Evolutionary conservation across 2,329 filamentous ascomycete species (phyloP).

Genomic region (Helicocarpus griseus): DNA sequence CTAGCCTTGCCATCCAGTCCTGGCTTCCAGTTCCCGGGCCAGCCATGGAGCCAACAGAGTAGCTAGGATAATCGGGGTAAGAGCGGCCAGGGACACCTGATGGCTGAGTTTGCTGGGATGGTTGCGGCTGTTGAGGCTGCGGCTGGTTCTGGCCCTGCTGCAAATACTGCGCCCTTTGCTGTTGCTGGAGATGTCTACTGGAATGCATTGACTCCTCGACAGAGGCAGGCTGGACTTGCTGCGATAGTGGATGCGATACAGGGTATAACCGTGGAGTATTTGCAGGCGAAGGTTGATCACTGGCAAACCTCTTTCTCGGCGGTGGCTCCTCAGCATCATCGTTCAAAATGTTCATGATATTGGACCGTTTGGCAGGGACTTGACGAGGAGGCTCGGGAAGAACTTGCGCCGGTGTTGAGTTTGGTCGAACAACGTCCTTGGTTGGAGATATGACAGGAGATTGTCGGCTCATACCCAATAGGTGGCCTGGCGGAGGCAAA

Average conservation of each 20-base stretch:
- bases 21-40: slow-evolving; percentile 21
- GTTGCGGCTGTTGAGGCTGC: slow-evolving; percentile 8
- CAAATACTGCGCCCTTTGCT: slow-evolving; percentile 11
- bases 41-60: slow-evolving; percentile 18
- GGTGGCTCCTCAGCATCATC: slow-evolving; percentile 39
- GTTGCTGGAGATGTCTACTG: slow-evolving; percentile 8
- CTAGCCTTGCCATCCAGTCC: slow-evolving; percentile 34
- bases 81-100: slow-evolving; percentile 19
- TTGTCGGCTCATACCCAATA: slow-evolving; percentile 4
- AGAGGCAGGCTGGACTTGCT: slow-evolving; percentile 15
- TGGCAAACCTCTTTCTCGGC: slow-evolving; percentile 34
- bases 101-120: slow-evolving; percentile 11
- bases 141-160: slow-evolving; percentile 17
- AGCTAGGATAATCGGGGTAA: slow-evolving; percentile 26
- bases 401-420: slow-evolving; percentile 20
- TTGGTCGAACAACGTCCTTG: slow-evolving; percentile 27
- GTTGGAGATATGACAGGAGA: slow-evolving; percentile 21
- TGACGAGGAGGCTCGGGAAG: slow-evolving; percentile 29
- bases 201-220: slow-evolving; percentile 17
- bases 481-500: slow-evolving; percentile 2
- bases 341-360: slow-evolving; percentile 41
- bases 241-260: slow-evolving; percentile 15
- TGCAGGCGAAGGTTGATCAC: slow-evolving; percentile 23
- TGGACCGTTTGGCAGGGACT: slow-evolving; percentile 39
- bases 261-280: slow-evolving; percentile 20